Conservation (phyloP, 2,329 filamentous ascomycete genomes). For the Parastagonospora avenae region DNA sequence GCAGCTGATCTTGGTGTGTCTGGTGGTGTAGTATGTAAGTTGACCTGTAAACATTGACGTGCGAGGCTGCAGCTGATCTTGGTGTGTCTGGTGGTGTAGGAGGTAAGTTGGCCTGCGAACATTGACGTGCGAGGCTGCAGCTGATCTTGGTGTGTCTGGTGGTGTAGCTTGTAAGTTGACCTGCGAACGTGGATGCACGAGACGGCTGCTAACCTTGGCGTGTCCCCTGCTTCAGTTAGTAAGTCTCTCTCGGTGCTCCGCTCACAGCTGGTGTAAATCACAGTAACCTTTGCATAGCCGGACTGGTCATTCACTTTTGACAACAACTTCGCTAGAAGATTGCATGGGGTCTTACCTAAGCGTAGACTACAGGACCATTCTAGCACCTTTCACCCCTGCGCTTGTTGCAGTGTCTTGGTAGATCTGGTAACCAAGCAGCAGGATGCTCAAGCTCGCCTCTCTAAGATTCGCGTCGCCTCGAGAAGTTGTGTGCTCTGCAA, state of each 20-base stretch:
- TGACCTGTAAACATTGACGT: background rate
- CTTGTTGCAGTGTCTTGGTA: constrained; percentile 8
- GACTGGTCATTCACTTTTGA: constrained; percentile 10
- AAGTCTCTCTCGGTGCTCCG: background rate
- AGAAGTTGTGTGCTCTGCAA: constrained; percentile 12
- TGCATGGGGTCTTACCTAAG: constrained; percentile 4
- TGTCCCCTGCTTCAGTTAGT: background rate
- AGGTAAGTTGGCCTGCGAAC: too few relatives aligned
- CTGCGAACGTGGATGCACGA: background rate
- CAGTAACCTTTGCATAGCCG: constrained; percentile 8
- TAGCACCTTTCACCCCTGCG: constrained; percentile 4
- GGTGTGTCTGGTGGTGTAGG: constrained; percentile 4
- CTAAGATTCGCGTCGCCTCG: constrained; percentile 6
- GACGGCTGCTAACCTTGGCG: constrained; percentile 2
- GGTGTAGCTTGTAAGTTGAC: too few relatives aligned
- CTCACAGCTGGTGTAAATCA: constrained; percentile 1
- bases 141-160: too few relatives aligned
- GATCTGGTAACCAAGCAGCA: constrained; percentile 2
- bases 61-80: constrained; percentile 6
- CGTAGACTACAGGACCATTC: constrained; percentile 1
- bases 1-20: background rate
- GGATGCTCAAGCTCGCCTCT: constrained; percentile 6
- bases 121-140: too few relatives aligned
- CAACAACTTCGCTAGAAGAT: constrained; percentile 10
- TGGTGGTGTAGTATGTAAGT: constrained; percentile 11